Evolutionary conservation across 495 filamentous ascomycete species (phyloP), one percentile per base, ranked within the genome.

Genomic region (Penicillium subrubescens): DNA sequence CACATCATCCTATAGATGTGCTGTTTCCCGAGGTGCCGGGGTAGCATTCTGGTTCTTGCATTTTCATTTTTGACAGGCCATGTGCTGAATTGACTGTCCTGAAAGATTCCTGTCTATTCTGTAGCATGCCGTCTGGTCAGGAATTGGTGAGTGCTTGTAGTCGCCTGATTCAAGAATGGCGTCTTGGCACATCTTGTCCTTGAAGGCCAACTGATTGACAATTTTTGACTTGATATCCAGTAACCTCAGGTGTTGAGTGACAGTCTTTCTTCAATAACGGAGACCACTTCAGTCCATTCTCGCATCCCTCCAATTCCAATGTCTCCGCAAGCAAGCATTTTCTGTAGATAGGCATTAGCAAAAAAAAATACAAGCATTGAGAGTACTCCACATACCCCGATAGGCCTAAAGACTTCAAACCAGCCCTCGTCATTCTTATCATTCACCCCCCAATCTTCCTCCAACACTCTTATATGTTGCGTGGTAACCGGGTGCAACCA

Each of bases 251-350:
- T 37, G 23, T 57, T 57, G 60, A 68, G 57, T 17, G 11, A 25
- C 19, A 37, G 21, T 34, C 56, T 31, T 31, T 69, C 39, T 64
- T 89, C 83, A 50, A 95, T 87, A 2, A 78, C 73, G n/a, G 69
- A 65, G 31, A 92, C 86, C 72, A 97, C 90, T 39, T 88, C 83
- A 50, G 74, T 84, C 89, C 89, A 94, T 34, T 92, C 87, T 75
- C 80, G 82, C 92, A 95, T 96, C 7, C 84, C 92, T 23, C 91
- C 92, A 25, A 82, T 78, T 0, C 91, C 92, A 25, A 87, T 81
- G 72, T 94, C 91, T n/a, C 92, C 93, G 75, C 91, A 94, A 7
- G 93, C 92, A 61, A 95, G 78, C 15, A 79, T 78, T 76, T 96
- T 96, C 74, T 86, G 25, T 44, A 7, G 23, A 58, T 44, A 25